Percentiles rank a stretch among this genome's conserved stretches.
Evolutionary conservation across 768 basidiomycete genomes (phyloP).

Genomic region (Pisolithus orientalis): DNA sequence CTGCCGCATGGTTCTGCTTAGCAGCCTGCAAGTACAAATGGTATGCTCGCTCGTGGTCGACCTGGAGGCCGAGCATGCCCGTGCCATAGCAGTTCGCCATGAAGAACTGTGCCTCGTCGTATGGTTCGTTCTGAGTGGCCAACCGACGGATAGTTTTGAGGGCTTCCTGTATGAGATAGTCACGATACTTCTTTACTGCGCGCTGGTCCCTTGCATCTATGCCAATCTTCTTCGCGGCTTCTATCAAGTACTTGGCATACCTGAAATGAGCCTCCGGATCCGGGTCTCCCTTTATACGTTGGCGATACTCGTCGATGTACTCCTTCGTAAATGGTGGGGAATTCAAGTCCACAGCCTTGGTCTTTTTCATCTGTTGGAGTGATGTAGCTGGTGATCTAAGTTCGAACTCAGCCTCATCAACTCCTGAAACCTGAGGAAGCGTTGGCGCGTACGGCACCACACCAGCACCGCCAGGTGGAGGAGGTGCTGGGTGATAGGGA

Average conservation of each 20-base stretch:
- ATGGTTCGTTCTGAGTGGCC: slow-evolving; percentile 87
- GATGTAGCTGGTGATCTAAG: slow-evolving; percentile 37
- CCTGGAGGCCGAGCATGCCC: slow-evolving; percentile 89
- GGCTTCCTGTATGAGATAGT: slow-evolving; percentile 79
- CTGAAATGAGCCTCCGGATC: slow-evolving; percentile 97
- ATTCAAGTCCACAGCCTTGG: slow-evolving; percentile 75
- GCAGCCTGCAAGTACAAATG: slow-evolving; percentile 95
- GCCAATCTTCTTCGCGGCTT: slow-evolving; percentile 91
- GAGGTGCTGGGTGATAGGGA: slow-evolving; percentile 17
- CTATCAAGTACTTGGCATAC: slow-evolving; percentile 98
- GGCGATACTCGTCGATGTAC: slow-evolving; percentile 96
- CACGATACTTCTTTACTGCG: slow-evolving; percentile 85
- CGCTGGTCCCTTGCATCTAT: slow-evolving; percentile 69
- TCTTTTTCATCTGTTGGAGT: slow-evolving; percentile 56
- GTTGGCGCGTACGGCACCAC: slow-evolving; percentile 19
- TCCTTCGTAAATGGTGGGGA: slow-evolving; percentile 90
- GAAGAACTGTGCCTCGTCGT: slow-evolving; percentile 97
- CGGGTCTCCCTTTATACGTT: slow-evolving; percentile 94
- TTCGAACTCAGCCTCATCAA: slow-evolving; percentile 47
- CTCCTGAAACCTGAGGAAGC: slow-evolving; percentile 20
- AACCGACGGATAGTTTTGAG: slow-evolving; percentile 89
- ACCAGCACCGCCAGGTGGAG: slow-evolving; percentile 10
- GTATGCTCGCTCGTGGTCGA: slow-evolving; percentile 97
- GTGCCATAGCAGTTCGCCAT: slow-evolving; percentile 96
- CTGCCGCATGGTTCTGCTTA: slow-evolving; percentile 94